A percentile compares a stretch with the other conserved stretches of the same genome.
These are phyloP conservation scores for Atkinsonella hypoxylon DNA, from an alignment of 2,329 filamentous ascomycete species.

Conservation along the genomic window DNA sequence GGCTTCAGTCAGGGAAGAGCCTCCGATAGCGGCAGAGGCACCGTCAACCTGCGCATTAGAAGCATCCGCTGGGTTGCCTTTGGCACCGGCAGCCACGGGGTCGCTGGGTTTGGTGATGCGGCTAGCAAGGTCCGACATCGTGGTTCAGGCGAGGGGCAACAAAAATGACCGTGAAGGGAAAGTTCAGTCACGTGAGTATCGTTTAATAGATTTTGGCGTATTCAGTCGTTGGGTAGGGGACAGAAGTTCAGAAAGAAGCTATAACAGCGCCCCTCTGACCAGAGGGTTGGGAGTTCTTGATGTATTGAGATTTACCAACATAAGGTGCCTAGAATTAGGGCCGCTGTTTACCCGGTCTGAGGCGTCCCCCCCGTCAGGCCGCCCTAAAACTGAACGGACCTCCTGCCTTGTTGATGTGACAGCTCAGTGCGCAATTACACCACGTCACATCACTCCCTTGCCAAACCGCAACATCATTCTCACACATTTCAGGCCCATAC, in stretches of 20 bases:
- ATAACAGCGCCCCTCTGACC: no score
- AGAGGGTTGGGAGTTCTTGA: no score
- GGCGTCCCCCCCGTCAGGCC: no score
- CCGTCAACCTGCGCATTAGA: slow-evolving; percentile 6
- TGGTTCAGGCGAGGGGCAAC: neutral
- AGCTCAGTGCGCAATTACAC: no score
- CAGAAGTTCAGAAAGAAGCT: neutral
- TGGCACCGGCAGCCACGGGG: neutral
- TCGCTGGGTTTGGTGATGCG: slow-evolving; percentile 4
- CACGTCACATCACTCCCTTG: no score
- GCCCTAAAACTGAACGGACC: no score
- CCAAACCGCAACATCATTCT: no score
- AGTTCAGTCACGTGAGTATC: no score
- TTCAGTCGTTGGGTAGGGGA: neutral
- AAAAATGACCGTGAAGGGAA: neutral
- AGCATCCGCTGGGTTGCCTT: neutral
- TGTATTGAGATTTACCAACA: neutral
- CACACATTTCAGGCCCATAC: neutral
- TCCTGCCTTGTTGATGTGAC: no score
- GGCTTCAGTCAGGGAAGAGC: slow-evolving; percentile 4
- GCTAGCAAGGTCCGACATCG: slow-evolving; percentile 8
- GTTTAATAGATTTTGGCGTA: neutral
- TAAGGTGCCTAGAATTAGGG: neutral
- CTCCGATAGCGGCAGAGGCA: slow-evolving; percentile 6
- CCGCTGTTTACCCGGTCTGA: neutral